phyloP scores from a whole-genome alignment of 192 early-diverging fungal genomes.

The Coemansia sp. region DNA sequence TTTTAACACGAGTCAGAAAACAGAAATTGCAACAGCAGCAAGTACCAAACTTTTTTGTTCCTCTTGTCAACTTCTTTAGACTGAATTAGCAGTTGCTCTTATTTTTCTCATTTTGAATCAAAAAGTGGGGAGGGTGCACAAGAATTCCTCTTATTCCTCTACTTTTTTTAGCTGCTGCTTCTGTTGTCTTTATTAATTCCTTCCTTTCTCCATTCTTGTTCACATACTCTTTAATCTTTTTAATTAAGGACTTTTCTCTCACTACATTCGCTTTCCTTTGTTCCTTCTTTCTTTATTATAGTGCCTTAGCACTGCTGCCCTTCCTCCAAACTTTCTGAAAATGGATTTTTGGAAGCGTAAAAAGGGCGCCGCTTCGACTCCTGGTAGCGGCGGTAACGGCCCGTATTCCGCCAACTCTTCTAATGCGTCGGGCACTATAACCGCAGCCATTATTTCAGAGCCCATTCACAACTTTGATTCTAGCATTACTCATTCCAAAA shows the following conservation, averaged over 20 bases:
- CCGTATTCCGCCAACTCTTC: neutral
- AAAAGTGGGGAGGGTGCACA: neutral
- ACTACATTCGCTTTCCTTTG: neutral
- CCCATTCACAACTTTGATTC: slow-evolving; percentile 51
- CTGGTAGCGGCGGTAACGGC: slow-evolving; percentile 2
- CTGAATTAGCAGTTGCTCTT: neutral
- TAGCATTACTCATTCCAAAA: slow-evolving; percentile 6
- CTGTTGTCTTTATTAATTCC: neutral
- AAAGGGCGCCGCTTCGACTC: slow-evolving; percentile 30
- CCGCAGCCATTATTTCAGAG: slow-evolving; percentile 41
- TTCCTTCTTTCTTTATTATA: neutral
- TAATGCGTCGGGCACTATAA: slow-evolving; percentile 10
- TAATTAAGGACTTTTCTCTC: neutral
- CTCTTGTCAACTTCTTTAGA: neutral
- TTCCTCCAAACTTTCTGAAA: neutral
- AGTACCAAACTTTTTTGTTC: neutral
- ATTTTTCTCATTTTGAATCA: neutral
- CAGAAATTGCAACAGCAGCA: neutral
- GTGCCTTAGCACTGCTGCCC: neutral
- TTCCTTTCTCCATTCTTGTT: neutral
- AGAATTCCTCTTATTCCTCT: neutral
- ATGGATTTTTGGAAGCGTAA: slow-evolving; percentile 58
- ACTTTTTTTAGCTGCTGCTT: neutral
- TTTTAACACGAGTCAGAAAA: neutral
- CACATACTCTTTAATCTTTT: too few relatives aligned